These are phyloP conservation scores for Globisporangium viniferum DNA, from an alignment of 352 stramenopile species.

Conservation along the genomic window DNA sequence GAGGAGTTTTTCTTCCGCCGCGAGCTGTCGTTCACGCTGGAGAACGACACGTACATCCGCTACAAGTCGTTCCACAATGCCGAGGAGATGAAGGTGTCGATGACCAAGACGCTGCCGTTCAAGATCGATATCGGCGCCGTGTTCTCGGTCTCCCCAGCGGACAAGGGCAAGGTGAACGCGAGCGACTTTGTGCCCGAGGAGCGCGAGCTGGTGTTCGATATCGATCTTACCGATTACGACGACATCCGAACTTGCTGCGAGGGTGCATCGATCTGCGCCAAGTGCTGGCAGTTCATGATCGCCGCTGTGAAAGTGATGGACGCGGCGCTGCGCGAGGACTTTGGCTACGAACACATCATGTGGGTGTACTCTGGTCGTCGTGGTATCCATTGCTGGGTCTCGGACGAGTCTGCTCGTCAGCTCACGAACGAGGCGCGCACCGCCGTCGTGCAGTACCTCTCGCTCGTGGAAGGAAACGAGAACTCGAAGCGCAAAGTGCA, in stretches of 20 bases:
- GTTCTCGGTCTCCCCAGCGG: slow-evolving; percentile 83
- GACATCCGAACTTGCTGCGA: slow-evolving; percentile 96
- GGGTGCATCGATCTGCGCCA: slow-evolving; percentile 88
- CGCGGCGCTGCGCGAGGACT: slow-evolving; percentile 91
- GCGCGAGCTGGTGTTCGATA: slow-evolving; percentile 99
- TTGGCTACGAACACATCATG: slow-evolving; percentile 97
- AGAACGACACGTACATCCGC: slow-evolving; percentile 99
- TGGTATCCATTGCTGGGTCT: slow-evolving; percentile 99
- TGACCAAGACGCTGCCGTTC: slow-evolving; percentile 93
- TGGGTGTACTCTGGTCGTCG: slow-evolving; percentile 99
- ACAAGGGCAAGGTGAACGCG: slow-evolving; percentile 85
- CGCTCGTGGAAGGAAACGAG: slow-evolving; percentile 90
- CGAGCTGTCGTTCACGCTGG: slow-evolving; percentile 98
- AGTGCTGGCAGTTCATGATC: slow-evolving; percentile 98
- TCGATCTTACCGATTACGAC: slow-evolving; percentile 99
- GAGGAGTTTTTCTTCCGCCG: slow-evolving; percentile 85
- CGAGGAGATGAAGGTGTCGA: slow-evolving; percentile 79
- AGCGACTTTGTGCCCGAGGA: slow-evolving; percentile 91
- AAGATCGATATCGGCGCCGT: slow-evolving; percentile 99
- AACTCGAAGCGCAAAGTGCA: slow-evolving; percentile 89
- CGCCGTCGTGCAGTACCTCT: slow-evolving; percentile 96
- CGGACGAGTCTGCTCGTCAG: slow-evolving; percentile 90
- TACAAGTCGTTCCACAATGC: slow-evolving; percentile 94
- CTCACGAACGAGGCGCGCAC: slow-evolving; percentile 96
- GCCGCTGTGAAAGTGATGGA: slow-evolving; percentile 97